Evolutionary conservation across 768 basidiomycete species (phyloP).

Genomic region (Amanita rubescens): DNA sequence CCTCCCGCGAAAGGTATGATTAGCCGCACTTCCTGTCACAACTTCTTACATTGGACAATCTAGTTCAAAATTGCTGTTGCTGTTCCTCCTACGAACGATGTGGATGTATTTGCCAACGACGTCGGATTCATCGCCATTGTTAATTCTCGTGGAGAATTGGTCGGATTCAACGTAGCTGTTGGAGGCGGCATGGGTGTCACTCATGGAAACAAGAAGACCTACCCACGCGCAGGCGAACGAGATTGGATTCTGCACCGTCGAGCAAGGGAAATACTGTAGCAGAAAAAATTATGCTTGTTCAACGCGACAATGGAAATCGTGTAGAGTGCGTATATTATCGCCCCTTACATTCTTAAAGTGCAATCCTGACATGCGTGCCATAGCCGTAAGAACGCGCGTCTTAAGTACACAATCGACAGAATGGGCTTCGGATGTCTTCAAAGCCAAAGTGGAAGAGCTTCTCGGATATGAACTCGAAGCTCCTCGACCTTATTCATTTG

Average conservation of each 20-base stretch:
- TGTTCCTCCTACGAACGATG: constrained; percentile 93
- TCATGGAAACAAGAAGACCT: constrained; percentile 98
- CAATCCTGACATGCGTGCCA: background rate
- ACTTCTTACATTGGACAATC: constrained; percentile 5
- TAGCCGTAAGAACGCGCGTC: constrained; percentile 77
- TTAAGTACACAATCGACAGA: constrained; percentile 96
- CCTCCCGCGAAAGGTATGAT: constrained; percentile 84
- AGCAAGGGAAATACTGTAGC: constrained; percentile 82
- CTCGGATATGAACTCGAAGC: constrained; percentile 75
- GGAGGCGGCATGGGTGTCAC: constrained; percentile 99
- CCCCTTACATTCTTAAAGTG: background rate
- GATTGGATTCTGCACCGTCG: constrained; percentile 87
- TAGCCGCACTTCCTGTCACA: background rate
- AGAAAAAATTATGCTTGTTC: constrained; percentile 89
- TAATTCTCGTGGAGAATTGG: constrained; percentile 62
- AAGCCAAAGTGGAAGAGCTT: constrained; percentile 81
- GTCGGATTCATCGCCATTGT: constrained; percentile 95
- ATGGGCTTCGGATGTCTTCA: constrained; percentile 87
- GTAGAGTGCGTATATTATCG: constrained; percentile 56
- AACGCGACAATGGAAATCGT: constrained; percentile 95
- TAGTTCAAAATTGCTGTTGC: constrained; percentile 98
- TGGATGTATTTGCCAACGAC: constrained; percentile 94
- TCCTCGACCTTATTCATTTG: constrained; percentile 71
- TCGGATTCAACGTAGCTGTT: constrained; percentile 89
- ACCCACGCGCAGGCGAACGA: constrained; percentile 83